phyloP scores from a whole-genome alignment of 2,329 filamentous ascomycete species.

The Colletotrichum sidae region DNA sequence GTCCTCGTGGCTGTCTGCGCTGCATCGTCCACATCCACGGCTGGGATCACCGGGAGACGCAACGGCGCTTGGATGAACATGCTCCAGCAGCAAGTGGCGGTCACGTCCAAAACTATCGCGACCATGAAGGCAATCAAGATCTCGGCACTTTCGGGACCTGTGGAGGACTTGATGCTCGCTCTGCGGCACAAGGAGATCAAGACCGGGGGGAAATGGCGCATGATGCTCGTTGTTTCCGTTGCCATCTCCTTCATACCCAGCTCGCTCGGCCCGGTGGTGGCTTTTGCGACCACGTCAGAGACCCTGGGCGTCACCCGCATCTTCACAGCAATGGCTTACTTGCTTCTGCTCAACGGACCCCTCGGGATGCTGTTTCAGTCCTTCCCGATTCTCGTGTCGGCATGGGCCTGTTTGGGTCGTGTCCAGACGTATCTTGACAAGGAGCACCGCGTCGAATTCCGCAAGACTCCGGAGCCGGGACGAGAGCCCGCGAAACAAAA shows the following conservation, averaged over 20 bases:
- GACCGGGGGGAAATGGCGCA: slow-evolving; percentile 44
- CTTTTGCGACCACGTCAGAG: slow-evolving; percentile 45
- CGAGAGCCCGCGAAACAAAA: background rate
- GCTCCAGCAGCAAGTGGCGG: slow-evolving; percentile 41
- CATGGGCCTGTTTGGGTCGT: slow-evolving; percentile 47
- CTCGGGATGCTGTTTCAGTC: slow-evolving; percentile 46
- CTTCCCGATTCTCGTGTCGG: slow-evolving; percentile 46
- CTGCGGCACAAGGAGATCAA: slow-evolving; percentile 49
- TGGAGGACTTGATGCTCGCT: slow-evolving; percentile 46
- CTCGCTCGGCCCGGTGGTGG: slow-evolving; percentile 48
- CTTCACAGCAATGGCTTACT: slow-evolving; percentile 49
- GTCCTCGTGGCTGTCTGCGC: slow-evolving; percentile 11
- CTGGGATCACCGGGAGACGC: slow-evolving; percentile 15
- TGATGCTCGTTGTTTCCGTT: slow-evolving; percentile 39
- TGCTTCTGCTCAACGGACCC: slow-evolving; percentile 48
- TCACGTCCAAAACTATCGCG: slow-evolving; percentile 44
- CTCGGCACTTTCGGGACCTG: slow-evolving; percentile 47
- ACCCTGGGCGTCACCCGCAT: slow-evolving; percentile 44
- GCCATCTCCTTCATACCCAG: slow-evolving; percentile 49
- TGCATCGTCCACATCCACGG: background rate
- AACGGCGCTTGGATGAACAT: slow-evolving; percentile 42
- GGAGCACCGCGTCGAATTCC: slow-evolving; percentile 40
- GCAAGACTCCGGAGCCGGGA: background rate
- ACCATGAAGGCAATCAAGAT: slow-evolving; percentile 55
- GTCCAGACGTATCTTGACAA: slow-evolving; percentile 52